Evolutionary conservation across 306 rosid species (phyloP).

Genomic region (Quercus ilex): DNA sequence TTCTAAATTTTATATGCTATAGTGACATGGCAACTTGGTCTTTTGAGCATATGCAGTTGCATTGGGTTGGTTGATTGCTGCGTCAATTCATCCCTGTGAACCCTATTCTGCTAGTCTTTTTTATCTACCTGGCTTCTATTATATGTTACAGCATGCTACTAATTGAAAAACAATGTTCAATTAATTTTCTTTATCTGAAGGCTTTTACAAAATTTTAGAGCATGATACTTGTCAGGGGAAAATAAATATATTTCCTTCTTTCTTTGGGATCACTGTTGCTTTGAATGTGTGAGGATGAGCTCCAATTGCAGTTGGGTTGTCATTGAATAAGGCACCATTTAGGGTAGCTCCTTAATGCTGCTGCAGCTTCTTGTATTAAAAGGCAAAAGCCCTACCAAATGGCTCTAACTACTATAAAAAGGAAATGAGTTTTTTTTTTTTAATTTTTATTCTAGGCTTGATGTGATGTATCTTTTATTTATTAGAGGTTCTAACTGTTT

Average conservation of each 20-base stretch:
- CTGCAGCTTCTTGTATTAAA: background rate
- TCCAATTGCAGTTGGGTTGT: background rate
- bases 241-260: background rate
- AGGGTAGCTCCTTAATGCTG: background rate
- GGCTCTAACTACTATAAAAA: background rate
- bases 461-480: background rate
- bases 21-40: background rate
- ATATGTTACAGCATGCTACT: background rate
- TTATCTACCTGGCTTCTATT: background rate
- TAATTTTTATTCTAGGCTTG: background rate
- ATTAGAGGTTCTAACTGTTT: background rate
- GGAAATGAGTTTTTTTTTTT: background rate
- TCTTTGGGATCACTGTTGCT: background rate
- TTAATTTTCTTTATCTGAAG: background rate
- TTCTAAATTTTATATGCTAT: background rate
- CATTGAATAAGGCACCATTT: background rate
- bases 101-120: background rate
- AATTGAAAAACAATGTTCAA: background rate
- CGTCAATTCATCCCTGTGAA: background rate
- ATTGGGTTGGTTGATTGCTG: background rate
- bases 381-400: background rate
- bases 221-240: background rate
- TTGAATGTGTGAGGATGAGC: background rate
- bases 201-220: background rate
- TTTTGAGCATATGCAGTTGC: conserved; percentile 3